phyloP scores from a whole-genome alignment of 345 rosid genomes.

The Rubroshorea leprosula region DNA sequence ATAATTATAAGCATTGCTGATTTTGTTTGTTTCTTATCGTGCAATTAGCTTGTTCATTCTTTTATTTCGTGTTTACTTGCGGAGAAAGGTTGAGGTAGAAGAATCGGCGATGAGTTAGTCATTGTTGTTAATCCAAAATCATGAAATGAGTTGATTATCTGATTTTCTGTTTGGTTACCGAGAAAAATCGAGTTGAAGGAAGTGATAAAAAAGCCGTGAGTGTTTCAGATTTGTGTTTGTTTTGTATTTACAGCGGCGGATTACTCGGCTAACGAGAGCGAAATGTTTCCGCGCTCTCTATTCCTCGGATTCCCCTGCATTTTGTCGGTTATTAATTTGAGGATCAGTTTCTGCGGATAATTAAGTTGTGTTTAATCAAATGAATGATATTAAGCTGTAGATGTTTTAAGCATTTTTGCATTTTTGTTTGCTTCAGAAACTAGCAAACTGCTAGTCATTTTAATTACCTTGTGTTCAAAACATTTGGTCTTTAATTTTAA shows the following conservation, averaged over 20 bases:
- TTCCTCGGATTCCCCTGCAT: constrained; percentile 8
- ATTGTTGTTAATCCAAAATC: background rate
- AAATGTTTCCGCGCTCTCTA: background rate
- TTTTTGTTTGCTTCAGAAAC: too few relatives aligned
- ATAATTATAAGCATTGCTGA: background rate
- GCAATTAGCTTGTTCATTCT: background rate
- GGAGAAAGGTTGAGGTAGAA: background rate
- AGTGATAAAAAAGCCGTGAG: background rate
- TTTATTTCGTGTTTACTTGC: background rate
- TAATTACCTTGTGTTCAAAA: background rate
- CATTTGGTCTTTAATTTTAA: background rate
- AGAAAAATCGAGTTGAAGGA: background rate
- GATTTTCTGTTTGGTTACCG: background rate
- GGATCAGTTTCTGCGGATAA: background rate
- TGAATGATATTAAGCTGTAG: background rate
- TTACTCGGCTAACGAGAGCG: background rate
- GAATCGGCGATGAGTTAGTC: background rate
- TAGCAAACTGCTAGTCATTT: too few relatives aligned
- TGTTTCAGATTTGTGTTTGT: background rate
- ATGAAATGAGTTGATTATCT: background rate
- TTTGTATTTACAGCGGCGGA: too few relatives aligned
- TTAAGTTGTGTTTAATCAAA: too few relatives aligned
- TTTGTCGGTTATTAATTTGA: constrained; percentile 3
- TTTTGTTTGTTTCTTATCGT: background rate
- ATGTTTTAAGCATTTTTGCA: constrained; percentile 5